Percentiles rank a stretch among this genome's conserved stretches.
Evolutionary conservation across 345 rosid species (phyloP).

Genomic region (Populus deltoides): DNA sequence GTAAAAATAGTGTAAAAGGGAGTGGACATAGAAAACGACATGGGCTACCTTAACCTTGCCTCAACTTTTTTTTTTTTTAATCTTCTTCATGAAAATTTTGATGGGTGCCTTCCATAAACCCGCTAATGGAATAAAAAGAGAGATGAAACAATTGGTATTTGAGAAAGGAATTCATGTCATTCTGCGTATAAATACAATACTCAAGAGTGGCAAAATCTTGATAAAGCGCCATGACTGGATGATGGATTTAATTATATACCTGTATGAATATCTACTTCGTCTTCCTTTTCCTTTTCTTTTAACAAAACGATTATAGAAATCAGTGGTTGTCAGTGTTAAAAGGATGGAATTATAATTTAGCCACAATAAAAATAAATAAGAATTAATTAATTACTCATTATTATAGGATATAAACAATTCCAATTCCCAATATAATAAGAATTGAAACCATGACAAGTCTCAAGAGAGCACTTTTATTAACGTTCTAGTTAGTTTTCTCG

Average conservation of each 20-base stretch:
- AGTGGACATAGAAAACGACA: not conserved
- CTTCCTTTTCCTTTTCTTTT: too few relatives aligned
- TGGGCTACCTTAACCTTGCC: not conserved
- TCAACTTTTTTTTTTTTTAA: not conserved
- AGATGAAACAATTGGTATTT: not conserved
- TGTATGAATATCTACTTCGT: too few relatives aligned
- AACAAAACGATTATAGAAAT: too few relatives aligned
- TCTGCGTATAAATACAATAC: conserved; percentile 17
- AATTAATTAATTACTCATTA: too few relatives aligned
- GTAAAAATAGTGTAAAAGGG: not conserved
- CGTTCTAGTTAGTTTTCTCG: too few relatives aligned
- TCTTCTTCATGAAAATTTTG: not conserved
- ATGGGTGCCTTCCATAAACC: conserved; percentile 6
- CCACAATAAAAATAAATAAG: too few relatives aligned
- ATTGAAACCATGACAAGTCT: too few relatives aligned
- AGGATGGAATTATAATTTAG: too few relatives aligned
- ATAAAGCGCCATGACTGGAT: conserved; percentile 9
- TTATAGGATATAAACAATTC: too few relatives aligned
- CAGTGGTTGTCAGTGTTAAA: too few relatives aligned
- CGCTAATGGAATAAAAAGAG: not conserved
- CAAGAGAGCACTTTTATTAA: too few relatives aligned
- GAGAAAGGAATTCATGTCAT: conserved; percentile 7
- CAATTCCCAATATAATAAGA: too few relatives aligned
- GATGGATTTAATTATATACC: conserved; percentile 20
- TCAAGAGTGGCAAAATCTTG: conserved; percentile 18